Percentiles rank a stretch among this genome's conserved stretches.
These are phyloP conservation scores for Blastomyces silverae DNA, from an alignment of 2,329 filamentous ascomycete genomes.

Conservation along the genomic window DNA sequence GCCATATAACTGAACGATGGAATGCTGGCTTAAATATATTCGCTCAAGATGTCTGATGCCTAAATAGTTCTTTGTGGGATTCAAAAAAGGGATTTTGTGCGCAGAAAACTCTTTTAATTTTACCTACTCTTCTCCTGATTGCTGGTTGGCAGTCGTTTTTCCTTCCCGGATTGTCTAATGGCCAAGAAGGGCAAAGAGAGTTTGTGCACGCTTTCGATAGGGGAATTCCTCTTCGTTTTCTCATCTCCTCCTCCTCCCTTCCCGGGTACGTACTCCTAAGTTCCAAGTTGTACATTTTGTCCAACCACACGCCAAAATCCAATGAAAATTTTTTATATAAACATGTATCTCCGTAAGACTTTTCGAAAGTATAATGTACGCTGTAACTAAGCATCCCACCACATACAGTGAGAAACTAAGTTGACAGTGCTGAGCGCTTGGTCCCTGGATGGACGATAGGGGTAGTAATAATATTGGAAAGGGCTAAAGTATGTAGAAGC, in stretches of 20 bases:
- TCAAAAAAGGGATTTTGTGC: background rate
- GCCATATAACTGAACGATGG: slow-evolving; percentile 1
- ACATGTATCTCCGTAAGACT: background rate
- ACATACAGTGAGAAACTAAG: background rate
- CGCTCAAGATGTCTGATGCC: slow-evolving; percentile 10
- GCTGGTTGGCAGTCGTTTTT: no score
- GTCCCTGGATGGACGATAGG: background rate
- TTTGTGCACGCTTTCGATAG: background rate
- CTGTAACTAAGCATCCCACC: background rate
- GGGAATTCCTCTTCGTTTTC: background rate
- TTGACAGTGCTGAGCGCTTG: background rate
- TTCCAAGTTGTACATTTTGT: background rate
- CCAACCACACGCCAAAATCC: slow-evolving; percentile 1
- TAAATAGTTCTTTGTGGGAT: slow-evolving; percentile 3
- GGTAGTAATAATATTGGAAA: background rate
- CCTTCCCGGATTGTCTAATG: background rate
- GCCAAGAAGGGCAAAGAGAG: background rate
- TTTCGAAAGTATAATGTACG: background rate
- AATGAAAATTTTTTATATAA: background rate
- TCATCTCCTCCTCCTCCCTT: no score
- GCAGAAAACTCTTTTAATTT: slow-evolving; percentile 6
- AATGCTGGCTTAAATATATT: slow-evolving; percentile 13
- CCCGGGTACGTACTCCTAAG: no score
- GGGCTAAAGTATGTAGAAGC: background rate
- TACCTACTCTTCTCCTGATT: background rate